Conservation (phyloP, 1,139 yeast species). For the Diutina catenulata region DNA sequence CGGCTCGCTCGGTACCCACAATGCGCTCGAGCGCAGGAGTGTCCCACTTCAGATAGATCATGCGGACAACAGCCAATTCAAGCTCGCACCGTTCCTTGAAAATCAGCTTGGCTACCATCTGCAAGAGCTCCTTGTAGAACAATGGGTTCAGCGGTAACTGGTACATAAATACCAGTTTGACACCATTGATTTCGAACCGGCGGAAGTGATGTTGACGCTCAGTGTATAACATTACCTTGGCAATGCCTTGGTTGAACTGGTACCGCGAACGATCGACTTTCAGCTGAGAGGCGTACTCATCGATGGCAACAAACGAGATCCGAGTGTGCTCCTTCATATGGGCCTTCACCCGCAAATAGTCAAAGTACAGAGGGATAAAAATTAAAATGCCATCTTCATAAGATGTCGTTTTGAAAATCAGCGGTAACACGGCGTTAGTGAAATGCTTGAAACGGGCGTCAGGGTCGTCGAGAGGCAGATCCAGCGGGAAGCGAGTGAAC, state of each 20-base stretch:
- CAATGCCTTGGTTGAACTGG: slow-evolving; percentile 50
- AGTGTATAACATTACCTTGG: slow-evolving; percentile 69
- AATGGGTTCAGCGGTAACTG: slow-evolving; percentile 77
- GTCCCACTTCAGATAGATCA: slow-evolving; percentile 73
- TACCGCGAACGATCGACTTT: slow-evolving; percentile 65
- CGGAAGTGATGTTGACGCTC: slow-evolving; percentile 92
- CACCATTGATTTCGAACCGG: slow-evolving; percentile 79
- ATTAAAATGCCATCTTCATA: slow-evolving; percentile 67
- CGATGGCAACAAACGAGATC: slow-evolving; percentile 51
- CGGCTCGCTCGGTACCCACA: slow-evolving; percentile 73
- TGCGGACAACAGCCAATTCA: slow-evolving; percentile 54
- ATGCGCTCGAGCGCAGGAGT: slow-evolving; percentile 68
- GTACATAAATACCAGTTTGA: slow-evolving; percentile 69
- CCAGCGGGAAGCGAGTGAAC: slow-evolving; percentile 55
- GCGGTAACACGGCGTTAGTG: slow-evolving; percentile 61
- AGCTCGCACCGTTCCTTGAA: slow-evolving; percentile 39
- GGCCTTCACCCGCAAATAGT: slow-evolving; percentile 68
- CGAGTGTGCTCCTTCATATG: slow-evolving; percentile 56
- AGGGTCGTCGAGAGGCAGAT: slow-evolving; percentile 54
- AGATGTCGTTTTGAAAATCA: slow-evolving; percentile 43
- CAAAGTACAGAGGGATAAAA: slow-evolving; percentile 79
- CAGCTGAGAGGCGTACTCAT: slow-evolving; percentile 71
- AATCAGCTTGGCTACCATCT: slow-evolving; percentile 38
- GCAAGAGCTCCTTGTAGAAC: slow-evolving; percentile 68
- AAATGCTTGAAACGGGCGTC: slow-evolving; percentile 74